These are phyloP conservation scores for Saccharomyces pastorianus DNA, from an alignment of 1,139 yeast genomes.

Conservation along the genomic window DNA sequence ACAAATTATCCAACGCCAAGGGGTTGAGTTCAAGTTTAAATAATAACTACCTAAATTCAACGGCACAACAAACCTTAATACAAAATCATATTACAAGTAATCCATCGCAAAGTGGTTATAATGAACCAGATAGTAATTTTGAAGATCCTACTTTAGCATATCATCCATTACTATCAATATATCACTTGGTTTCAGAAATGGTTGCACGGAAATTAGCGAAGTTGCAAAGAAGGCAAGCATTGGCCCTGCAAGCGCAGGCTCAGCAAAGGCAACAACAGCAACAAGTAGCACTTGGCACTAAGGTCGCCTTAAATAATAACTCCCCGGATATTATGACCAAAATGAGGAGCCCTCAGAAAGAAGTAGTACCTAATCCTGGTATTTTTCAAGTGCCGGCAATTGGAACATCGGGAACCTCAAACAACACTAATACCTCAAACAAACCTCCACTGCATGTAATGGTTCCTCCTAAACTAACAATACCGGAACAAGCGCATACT, in stretches of 20 bases:
- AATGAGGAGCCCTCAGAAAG: background rate
- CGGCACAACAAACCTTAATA: slow-evolving; percentile 6
- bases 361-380: background rate
- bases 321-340: background rate
- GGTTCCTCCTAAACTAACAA: slow-evolving; percentile 37
- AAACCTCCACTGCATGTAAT: slow-evolving; percentile 25
- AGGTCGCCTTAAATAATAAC: background rate
- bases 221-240: slow-evolving; percentile 23
- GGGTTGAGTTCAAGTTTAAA: slow-evolving; percentile 8
- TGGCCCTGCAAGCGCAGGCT: slow-evolving; percentile 13
- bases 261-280: slow-evolving; percentile 18
- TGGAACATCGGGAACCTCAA: background rate
- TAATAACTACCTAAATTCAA: slow-evolving; percentile 5
- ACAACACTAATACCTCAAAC: background rate
- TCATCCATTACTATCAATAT: slow-evolving; percentile 83
- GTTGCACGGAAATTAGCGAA: slow-evolving; percentile 57
- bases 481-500: slow-evolving; percentile 68
- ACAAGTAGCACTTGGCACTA: slow-evolving; percentile 8
- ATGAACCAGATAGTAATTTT: slow-evolving; percentile 21
- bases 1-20: slow-evolving; percentile 9
- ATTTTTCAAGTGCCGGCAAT: background rate
- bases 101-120: slow-evolving; percentile 2
- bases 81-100: background rate
- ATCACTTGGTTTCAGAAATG: slow-evolving; percentile 82
- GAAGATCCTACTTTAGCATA: slow-evolving; percentile 84